phyloP scores from a whole-genome alignment of 768 basidiomycete species.

The Podaxis carcinomalis region DNA sequence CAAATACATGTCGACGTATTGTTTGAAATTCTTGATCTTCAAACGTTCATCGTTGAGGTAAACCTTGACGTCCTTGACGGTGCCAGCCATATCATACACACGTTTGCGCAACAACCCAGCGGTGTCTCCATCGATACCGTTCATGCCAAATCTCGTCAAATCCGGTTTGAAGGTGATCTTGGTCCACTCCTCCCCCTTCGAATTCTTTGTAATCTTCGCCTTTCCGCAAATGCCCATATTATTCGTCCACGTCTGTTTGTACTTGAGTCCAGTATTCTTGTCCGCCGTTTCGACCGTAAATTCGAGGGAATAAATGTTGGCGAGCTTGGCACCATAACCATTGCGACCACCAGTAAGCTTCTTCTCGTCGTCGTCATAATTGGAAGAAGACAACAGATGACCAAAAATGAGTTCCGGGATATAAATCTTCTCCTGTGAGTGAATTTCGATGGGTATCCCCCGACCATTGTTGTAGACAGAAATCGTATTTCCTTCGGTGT shows the following conservation, averaged over 20 bases:
- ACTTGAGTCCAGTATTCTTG: conserved; percentile 81
- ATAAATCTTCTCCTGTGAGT: conserved; percentile 87
- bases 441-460: conserved; percentile 96
- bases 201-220: conserved; percentile 91
- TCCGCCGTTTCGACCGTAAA: conserved; percentile 97
- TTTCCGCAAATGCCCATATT: conserved; percentile 89
- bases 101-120: conserved; percentile 86
- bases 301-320: conserved; percentile 96
- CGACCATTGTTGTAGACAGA: conserved; percentile 94
- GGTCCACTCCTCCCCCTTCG: conserved; percentile 87
- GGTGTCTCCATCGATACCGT: conserved; percentile 86
- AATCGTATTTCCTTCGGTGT: conserved; percentile 79
- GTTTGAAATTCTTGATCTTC: conserved; percentile 93
- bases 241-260: conserved; percentile 89
- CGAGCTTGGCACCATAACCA: conserved; percentile 96
- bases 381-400: conserved; percentile 88
- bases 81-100: conserved; percentile 97
- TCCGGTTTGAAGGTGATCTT: conserved; percentile 92
- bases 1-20: conserved; percentile 94
- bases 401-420: conserved; percentile 99
- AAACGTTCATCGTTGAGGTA: conserved; percentile 88
- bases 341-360: conserved; percentile 98
- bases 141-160: conserved; percentile 89
- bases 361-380: conserved; percentile 99
- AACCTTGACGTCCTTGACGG: conserved; percentile 88